Conservation (phyloP, 495 filamentous ascomycete genomes). For the Aspergillus kassunensis region DNA sequence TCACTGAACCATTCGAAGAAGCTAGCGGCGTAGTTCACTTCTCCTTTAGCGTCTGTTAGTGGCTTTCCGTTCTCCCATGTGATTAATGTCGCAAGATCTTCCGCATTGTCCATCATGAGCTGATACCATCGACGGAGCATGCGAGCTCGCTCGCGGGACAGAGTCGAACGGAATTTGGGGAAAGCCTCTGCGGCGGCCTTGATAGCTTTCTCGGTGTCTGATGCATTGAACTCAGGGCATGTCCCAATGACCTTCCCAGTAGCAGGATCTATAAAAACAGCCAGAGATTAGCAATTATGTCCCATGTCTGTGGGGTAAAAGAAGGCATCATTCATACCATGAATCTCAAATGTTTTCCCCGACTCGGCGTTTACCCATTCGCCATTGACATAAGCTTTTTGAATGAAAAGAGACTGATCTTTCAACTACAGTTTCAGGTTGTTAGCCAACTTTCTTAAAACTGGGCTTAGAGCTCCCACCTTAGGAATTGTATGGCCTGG, state of each 20-base stretch:
- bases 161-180: conserved; percentile 65
- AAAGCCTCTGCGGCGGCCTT: conserved; percentile 71
- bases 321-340: conserved; percentile 43
- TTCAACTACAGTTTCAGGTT: conserved; percentile 54
- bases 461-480: conserved; percentile 20
- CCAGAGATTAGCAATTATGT: not conserved
- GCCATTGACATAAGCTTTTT: conserved; percentile 81
- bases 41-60: conserved; percentile 63
- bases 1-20: conserved; percentile 81
- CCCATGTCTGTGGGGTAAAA: not conserved
- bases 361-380: conserved; percentile 75
- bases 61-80: conserved; percentile 83
- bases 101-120: conserved; percentile 78
- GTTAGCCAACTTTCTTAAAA: not conserved
- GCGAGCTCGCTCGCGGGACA: conserved; percentile 75
- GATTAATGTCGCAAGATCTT: conserved; percentile 85
- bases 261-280: conserved; percentile 64
- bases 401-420: conserved; percentile 76
- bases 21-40: conserved; percentile 66
- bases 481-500: conserved; percentile 41
- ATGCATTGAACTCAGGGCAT: conserved; percentile 72
- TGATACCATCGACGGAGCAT: conserved; percentile 89
- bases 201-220: conserved; percentile 77
- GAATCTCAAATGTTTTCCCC: conserved; percentile 75
- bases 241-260: conserved; percentile 75